Conservation (phyloP, 306 rosid species). For the Myrica gale region DNA sequence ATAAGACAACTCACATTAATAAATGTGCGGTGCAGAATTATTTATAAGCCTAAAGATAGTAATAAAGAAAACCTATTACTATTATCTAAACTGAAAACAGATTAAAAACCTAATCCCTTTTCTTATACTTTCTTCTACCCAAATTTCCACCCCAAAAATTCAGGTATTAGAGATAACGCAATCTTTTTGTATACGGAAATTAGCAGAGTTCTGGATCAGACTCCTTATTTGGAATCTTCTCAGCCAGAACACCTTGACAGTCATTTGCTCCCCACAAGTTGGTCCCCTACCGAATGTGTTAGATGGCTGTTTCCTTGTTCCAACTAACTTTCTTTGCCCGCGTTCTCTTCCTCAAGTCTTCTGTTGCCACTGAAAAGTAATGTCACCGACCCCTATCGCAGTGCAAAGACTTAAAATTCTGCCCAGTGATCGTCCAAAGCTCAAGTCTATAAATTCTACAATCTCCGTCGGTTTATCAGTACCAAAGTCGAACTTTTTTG, state of each 20-base stretch:
- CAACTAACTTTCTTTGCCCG: not conserved
- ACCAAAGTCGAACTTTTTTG: conserved; percentile 29
- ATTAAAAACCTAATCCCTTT: no score
- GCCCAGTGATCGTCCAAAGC: conserved; percentile 4
- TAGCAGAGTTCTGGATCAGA: not conserved
- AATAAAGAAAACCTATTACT: no score
- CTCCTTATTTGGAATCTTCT: conserved; percentile 6
- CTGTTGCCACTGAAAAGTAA: conserved; percentile 8
- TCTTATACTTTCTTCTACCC: no score
- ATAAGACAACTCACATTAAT: no score
- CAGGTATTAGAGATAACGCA: no score
- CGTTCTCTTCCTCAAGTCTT: not conserved
- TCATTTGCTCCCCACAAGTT: not conserved
- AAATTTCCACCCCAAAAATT: no score
- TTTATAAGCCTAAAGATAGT: no score
- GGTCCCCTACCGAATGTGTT: no score
- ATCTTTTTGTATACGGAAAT: no score
- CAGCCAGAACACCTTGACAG: not conserved
- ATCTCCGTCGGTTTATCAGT: conserved; percentile 29
- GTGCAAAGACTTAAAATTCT: conserved; percentile 18
- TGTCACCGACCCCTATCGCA: conserved; percentile 31
- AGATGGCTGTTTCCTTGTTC: not conserved
- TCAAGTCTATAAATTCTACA: conserved; percentile 30
- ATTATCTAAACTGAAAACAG: no score
- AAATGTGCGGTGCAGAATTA: no score